Base-by-base conservation (phyloP, 1,284 basidiomycete genomes). In the Cutaneotrichosporon mucoides region DNA sequence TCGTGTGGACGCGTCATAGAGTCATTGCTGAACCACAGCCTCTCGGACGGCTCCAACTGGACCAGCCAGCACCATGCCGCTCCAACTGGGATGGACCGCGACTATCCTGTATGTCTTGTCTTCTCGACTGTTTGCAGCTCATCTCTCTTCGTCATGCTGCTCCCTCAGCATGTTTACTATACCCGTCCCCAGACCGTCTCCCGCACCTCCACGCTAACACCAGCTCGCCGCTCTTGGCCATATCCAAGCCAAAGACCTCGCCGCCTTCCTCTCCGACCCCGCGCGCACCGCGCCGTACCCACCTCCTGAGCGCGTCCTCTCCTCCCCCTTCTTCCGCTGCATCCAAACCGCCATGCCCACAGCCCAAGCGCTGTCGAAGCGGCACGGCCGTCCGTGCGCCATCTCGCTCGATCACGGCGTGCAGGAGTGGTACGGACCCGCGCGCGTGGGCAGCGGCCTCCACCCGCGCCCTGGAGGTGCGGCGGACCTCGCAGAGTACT, bases 331-430 rank as follows among this genome's bases (percentile, higher is more conserved):
- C 64, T 82, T 81, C 62, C 77, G 82, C 12, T 82, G 82, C 60
- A 69, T 82, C n/a, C 79, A 82, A 61, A 82, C 82, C 0, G 72
- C 79, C 0, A 56, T 73, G 0, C 80, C 80, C 3, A 74, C 76
- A 1, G 73, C 74, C 0, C 60, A 72, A 12, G 67, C 68, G 4
- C 69, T 59, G 12, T 35, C 40, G 10, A 15, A 48, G 33, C n/a
- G 36, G 16, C 16, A 41, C 16, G 12, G 34, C 15, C 36, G 11
- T n/a, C 37, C 51, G 6, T 34, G 12, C 13, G 46, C 48, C 10
- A 55, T 60, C 33, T 35, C 34, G n/a, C 34, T 63, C 36, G 62
- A 66, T 34, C 59, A 63, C 40, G 59, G 61, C n/a, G 59, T 59
- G 16, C 51, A 47, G 47, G 59, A 59, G 34, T 63, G 55, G 54